Percentiles rank a stretch among this genome's conserved stretches.
Evolutionary conservation across 805 yeast species (phyloP).

Genomic region (Yarrowia sp.): DNA sequence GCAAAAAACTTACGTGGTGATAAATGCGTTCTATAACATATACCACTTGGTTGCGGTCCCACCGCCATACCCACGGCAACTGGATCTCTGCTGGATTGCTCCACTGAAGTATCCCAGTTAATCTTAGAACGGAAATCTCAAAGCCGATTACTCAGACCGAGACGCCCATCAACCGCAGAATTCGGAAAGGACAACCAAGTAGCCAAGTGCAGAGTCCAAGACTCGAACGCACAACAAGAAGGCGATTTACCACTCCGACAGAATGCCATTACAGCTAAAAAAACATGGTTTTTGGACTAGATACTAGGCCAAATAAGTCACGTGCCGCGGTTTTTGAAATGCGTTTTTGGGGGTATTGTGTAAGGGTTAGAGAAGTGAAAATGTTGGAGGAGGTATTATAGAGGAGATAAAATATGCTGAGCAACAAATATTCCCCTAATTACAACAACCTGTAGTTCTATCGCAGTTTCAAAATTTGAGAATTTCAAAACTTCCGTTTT

Average conservation of each 20-base stretch:
- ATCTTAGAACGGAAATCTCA: conserved; percentile 24
- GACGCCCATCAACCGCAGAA: conserved; percentile 25
- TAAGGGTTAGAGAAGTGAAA: too few relatives aligned
- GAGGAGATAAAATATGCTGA: too few relatives aligned
- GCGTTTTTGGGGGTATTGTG: neutral
- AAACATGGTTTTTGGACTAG: neutral
- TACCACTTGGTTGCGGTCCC: conserved; percentile 21
- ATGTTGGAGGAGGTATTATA: too few relatives aligned
- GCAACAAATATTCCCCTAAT: too few relatives aligned
- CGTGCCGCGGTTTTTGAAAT: neutral
- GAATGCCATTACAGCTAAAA: conserved; percentile 59
- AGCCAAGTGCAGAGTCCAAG: conserved; percentile 37
- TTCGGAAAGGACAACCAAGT: conserved; percentile 25
- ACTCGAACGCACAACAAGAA: conserved; percentile 83
- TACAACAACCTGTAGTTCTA: too few relatives aligned
- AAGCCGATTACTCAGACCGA: conserved; percentile 26
- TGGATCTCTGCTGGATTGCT: conserved; percentile 26
- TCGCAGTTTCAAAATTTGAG: too few relatives aligned
- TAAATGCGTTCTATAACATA: conserved; percentile 16
- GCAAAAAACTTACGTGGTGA: too few relatives aligned
- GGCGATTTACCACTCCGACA: conserved; percentile 91
- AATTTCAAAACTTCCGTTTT: too few relatives aligned
- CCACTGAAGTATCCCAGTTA: conserved; percentile 25
- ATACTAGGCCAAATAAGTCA: neutral
- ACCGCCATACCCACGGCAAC: conserved; percentile 27